Base-by-base conservation (phyloP, 1,284 basidiomycete species). In the Ceratobasidium theobromae region DNA sequence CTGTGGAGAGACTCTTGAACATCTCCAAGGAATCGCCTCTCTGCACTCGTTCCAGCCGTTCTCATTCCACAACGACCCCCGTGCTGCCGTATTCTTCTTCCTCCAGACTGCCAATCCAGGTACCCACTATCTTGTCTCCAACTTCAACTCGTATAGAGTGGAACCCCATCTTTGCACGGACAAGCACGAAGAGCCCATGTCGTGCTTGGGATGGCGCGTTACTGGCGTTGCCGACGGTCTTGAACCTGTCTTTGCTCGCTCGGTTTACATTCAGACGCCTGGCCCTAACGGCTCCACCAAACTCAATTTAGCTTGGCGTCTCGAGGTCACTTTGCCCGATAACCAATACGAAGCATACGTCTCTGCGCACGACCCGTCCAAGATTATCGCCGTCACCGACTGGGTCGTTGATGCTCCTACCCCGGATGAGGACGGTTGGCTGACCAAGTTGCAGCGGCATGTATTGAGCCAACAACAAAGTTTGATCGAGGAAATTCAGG, bases 81-180 rank as follows among this genome's bases (percentile, higher is more conserved):
- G 81, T 1, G 76, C 80, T 14, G 86, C 89, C 3, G 82, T 90
- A 5, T 77, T 91, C 32, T 82, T 85, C 69, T 92, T 92, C 79
- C 89, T 92, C 81, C 78, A 85, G 38, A 84, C 85, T 1, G 89
- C 88, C 12, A 87, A 88, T 1, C 88, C 89, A 1, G 80, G 81
- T 52, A 71, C 77, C 43, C 72, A 76, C 1, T 75, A 86, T 25
- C 77, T 79, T 14, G 71, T 77, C 41, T 79, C 84, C 28, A 82
- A 91, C 28, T 70, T 79, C 18, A 72, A 74, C 27, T 80, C 82
- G 67, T 82, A 84, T 55, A 79, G 82, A 27, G 72, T 78, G 1
- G 79, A 85, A 72, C 71, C 84, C 27, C 73, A 78, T 4, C 6
- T 1, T 3, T 65, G 62, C 33, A 23, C n/a, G 1, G 51, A 53